A percentile compares a stretch with the other conserved stretches of the same genome.
phyloP scores from a whole-genome alignment of 78 protist species.

The Polysphondylium violaceum region DNA sequence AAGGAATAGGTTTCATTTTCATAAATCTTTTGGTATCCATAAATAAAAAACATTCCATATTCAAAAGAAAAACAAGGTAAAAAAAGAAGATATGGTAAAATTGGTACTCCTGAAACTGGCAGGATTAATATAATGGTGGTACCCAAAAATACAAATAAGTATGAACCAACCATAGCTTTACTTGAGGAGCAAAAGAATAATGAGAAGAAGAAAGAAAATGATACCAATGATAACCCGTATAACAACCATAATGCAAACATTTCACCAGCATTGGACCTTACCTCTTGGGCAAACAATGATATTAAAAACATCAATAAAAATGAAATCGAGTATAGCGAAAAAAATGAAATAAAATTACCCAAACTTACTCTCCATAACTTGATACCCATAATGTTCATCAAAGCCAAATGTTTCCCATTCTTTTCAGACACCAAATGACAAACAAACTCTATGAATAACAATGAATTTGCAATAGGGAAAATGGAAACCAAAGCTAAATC shows the following conservation, averaged over 20 bases:
- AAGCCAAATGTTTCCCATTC: constrained; percentile 12
- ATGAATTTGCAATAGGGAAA: no score
- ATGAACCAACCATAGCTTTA: neutral
- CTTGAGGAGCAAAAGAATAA: constrained; percentile 29
- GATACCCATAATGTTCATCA: constrained; percentile 68
- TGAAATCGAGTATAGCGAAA: neutral
- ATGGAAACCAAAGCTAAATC: no score
- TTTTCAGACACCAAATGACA: constrained; percentile 45
- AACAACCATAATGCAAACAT: neutral
- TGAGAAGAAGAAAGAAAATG: constrained; percentile 24
- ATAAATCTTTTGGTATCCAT: constrained; percentile 27
- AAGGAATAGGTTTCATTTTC: constrained; percentile 31
- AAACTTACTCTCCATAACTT: neutral
- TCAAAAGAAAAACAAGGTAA: no score
- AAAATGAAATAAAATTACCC: constrained; percentile 1
- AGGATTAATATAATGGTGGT: no score
- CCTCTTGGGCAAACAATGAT: neutral
- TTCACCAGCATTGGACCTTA: no score
- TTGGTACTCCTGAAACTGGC: no score
- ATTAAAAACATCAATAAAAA: neutral
- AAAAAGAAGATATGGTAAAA: no score
- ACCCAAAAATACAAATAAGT: constrained; percentile 15
- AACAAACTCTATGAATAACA: constrained; percentile 57
- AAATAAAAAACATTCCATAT: neutral
- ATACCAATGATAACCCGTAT: constrained; percentile 21